These are phyloP conservation scores for Penicillium daleae DNA, from an alignment of 495 filamentous ascomycete genomes.

Conservation along the genomic window DNA sequence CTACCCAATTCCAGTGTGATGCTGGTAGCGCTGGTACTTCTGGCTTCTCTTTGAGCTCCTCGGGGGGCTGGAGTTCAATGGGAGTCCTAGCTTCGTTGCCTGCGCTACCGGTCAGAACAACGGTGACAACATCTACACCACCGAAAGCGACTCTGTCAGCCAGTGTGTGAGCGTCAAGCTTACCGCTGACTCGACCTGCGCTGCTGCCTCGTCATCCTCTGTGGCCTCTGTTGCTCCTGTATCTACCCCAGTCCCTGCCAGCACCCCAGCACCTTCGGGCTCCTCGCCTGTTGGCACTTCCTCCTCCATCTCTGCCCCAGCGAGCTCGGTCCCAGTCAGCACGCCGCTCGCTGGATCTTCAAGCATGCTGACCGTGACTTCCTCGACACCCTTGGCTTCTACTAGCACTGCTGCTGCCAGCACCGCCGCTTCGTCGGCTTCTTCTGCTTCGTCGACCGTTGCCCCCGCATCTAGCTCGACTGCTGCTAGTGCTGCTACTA, in stretches of 20 bases:
- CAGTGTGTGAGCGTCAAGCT: slow-evolving; percentile 52
- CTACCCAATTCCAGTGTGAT: slow-evolving; percentile 70
- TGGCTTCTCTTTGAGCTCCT: slow-evolving; percentile 54
- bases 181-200: slow-evolving; percentile 46
- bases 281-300: slow-evolving; percentile 21
- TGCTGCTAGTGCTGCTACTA: neutral
- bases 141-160: slow-evolving; percentile 44
- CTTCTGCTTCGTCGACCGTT: neutral
- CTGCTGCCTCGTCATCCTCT: slow-evolving; percentile 1
- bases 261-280: neutral
- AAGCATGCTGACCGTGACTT: neutral
- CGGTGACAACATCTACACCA: slow-evolving; percentile 58
- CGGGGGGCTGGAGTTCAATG: slow-evolving; percentile 52
- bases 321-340: slow-evolving; percentile 16
- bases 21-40: slow-evolving; percentile 45
- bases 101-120: slow-evolving; percentile 55
- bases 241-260: neutral
- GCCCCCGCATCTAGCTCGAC: neutral
- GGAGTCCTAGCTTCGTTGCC: slow-evolving; percentile 54
- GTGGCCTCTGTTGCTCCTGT: neutral
- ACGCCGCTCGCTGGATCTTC: neutral
- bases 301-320: slow-evolving; percentile 23
- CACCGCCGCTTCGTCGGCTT: neutral
- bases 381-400: neutral
- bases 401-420: neutral